phyloP scores from a whole-genome alignment of 1,139 yeast species.

The Wickerhamomyces sp. region DNA sequence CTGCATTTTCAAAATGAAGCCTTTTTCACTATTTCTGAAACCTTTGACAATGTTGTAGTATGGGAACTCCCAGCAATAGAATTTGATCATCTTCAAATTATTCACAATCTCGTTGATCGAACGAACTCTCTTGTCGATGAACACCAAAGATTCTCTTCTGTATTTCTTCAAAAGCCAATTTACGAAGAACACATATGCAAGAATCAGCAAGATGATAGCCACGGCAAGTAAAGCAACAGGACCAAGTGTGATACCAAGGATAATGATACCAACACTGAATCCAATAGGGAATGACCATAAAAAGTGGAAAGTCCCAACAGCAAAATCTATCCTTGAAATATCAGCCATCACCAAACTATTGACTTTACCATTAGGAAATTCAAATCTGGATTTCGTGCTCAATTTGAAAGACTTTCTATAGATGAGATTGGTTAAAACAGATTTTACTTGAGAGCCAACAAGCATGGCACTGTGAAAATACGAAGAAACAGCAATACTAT shows the following conservation, averaged over 20 bases:
- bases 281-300: constrained; percentile 54
- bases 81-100: constrained; percentile 64
- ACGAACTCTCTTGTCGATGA: constrained; percentile 56
- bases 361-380: constrained; percentile 42
- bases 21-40: constrained; percentile 45
- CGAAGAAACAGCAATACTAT: constrained; percentile 44
- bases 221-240: constrained; percentile 60
- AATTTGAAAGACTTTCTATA: constrained; percentile 38
- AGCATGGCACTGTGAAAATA: constrained; percentile 51
- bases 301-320: constrained; percentile 59
- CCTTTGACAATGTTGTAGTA: constrained; percentile 41
- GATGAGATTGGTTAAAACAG: constrained; percentile 38
- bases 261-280: constrained; percentile 45
- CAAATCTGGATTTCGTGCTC: constrained; percentile 33
- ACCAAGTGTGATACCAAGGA: constrained; percentile 59
- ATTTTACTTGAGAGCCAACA: constrained; percentile 45
- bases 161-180: constrained; percentile 34
- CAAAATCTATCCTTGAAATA: constrained; percentile 66
- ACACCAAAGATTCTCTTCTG: constrained; percentile 40
- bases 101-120: constrained; percentile 59
- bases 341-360: constrained; percentile 73
- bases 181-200: constrained; percentile 30
- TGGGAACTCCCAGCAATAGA: constrained; percentile 70
- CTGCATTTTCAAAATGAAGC: constrained; percentile 41
- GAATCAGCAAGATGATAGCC: constrained; percentile 34